Conservation (phyloP, 345 rosid species). For the Jatropha curcas region DNA sequence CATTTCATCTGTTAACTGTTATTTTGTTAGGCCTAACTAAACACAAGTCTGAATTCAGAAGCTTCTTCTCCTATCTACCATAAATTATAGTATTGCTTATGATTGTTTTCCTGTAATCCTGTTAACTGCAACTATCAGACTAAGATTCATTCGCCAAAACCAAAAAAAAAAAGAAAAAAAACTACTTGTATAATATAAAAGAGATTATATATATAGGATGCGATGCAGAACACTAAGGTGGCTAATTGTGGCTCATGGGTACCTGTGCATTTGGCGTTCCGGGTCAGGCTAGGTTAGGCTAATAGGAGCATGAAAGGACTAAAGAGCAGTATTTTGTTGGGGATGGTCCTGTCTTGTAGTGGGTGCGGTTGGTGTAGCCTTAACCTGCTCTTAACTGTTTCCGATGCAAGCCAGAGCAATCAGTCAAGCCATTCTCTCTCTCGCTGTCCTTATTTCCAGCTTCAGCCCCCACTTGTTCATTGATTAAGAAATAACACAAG, state of each 20-base stretch:
- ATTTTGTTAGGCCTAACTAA: background rate
- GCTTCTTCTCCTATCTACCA: background rate
- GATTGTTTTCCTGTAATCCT: conserved; percentile 2
- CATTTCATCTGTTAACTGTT: background rate
- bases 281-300: background rate
- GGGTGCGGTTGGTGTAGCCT: conserved; percentile 37
- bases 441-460: conserved; percentile 23
- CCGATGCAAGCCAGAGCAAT: conserved; percentile 28
- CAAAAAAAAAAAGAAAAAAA: background rate
- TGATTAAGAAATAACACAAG: conserved; percentile 33
- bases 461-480: conserved; percentile 15
- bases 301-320: conserved; percentile 23
- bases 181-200: background rate
- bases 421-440: conserved; percentile 16
- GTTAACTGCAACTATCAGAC: conserved; percentile 4
- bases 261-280: conserved; percentile 16
- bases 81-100: background rate
- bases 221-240: conserved; percentile 41
- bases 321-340: conserved; percentile 8
- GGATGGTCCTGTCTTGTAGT: conserved; percentile 17
- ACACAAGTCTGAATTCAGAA: conserved; percentile 1
- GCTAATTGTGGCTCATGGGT: conserved; percentile 29
- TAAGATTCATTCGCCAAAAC: background rate
- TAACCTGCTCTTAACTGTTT: conserved; percentile 27
- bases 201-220: background rate